A percentile compares a stretch with the other conserved stretches of the same genome.
Evolutionary conservation across 1,284 basidiomycete species (phyloP).

Genomic region (Irpex rosettiformis): DNA sequence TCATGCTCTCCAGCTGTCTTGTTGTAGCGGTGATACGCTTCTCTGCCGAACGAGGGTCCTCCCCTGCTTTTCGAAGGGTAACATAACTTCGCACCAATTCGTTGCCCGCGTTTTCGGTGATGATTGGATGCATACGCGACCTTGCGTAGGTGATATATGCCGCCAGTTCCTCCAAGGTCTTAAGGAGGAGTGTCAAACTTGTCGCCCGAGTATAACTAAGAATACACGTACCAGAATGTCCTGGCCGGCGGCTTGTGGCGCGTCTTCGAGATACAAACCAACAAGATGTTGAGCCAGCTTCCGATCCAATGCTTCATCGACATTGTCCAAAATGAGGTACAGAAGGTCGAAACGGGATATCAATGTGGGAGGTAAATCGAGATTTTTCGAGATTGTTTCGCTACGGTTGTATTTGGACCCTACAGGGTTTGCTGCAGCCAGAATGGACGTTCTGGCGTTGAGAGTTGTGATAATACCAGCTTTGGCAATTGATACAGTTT

Average conservation of each 20-base stretch:
- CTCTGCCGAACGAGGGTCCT: constrained; percentile 75
- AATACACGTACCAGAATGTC: constrained; percentile 71
- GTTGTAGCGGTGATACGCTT: constrained; percentile 98
- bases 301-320: constrained; percentile 89
- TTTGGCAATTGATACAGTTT: constrained; percentile 99
- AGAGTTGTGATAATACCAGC: constrained; percentile 98
- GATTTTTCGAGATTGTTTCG: constrained; percentile 82
- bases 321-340: constrained; percentile 96
- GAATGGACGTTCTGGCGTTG: constrained; percentile 95
- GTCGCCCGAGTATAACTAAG: neutral
- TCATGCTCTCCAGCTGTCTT: constrained; percentile 95
- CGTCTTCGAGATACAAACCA: constrained; percentile 90
- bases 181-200: constrained; percentile 2
- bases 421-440: constrained; percentile 96
- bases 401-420: constrained; percentile 94
- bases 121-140: constrained; percentile 84
- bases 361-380: constrained; percentile 94
- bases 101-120: constrained; percentile 82
- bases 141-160: constrained; percentile 95
- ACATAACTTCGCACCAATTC: constrained; percentile 91
- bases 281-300: constrained; percentile 92
- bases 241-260: constrained; percentile 57
- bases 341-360: constrained; percentile 97
- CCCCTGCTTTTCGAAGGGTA: constrained; percentile 89
- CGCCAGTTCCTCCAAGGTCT: constrained; percentile 89